phyloP scores from a whole-genome alignment of 129 eudicot genomes.

The Kitagawia praeruptora region DNA sequence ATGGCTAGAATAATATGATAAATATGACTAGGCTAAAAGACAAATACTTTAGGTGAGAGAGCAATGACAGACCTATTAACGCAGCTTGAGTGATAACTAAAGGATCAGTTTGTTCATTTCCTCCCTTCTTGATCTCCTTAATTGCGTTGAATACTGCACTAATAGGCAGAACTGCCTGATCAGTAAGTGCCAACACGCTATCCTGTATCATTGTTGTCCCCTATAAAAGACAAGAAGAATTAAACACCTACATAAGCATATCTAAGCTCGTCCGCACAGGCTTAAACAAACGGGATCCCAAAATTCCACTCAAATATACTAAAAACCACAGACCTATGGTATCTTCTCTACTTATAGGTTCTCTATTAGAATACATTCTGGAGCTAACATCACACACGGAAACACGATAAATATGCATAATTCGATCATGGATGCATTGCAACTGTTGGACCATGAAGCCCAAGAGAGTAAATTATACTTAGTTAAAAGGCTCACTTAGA shows the following conservation, averaged over 20 bases:
- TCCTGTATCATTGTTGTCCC: constrained; percentile 25
- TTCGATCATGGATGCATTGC: too few species aligned
- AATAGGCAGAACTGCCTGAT: constrained; percentile 36
- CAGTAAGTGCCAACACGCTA: constrained; percentile 45
- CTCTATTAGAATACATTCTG: too few species aligned
- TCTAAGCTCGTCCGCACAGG: neutral
- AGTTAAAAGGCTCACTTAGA: too few species aligned
- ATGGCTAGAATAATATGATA: neutral
- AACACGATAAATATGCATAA: too few species aligned
- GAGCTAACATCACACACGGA: too few species aligned
- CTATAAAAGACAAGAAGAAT: constrained; percentile 12
- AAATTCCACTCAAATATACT: neutral
- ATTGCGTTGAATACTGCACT: constrained; percentile 34
- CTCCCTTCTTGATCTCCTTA: constrained; percentile 34
- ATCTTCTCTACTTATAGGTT: too few species aligned
- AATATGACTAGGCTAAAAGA: neutral
- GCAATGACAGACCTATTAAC: constrained; percentile 30
- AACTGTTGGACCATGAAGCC: too few species aligned
- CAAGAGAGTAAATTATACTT: too few species aligned
- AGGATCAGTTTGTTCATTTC: constrained; percentile 34
- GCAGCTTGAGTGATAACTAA: constrained; percentile 57
- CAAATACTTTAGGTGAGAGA: neutral
- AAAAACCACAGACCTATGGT: too few species aligned
- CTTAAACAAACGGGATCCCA: neutral
- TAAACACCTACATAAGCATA: neutral